Base-by-base conservation (phyloP, 1,139 yeast species). In the Taphrina communis region DNA sequence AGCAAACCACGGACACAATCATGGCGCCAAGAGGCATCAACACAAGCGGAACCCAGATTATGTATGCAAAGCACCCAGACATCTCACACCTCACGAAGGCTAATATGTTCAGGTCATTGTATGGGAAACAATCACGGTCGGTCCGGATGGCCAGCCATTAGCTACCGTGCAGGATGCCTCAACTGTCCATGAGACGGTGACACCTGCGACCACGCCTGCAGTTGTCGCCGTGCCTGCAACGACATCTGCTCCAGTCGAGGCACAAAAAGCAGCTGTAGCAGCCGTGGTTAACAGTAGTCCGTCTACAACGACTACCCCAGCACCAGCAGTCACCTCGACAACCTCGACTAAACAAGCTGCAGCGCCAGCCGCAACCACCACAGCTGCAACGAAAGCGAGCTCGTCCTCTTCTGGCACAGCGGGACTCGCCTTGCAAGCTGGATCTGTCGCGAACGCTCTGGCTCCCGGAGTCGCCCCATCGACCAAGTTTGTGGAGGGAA, bases 401-500 rank as follows among this genome's bases (percentile, higher is more conserved):
- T 19, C 67, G 8, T 17, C 55, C 6, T 21, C 55, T 12, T 11
- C 57, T 6, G 48, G 48, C 2, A 39, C 65, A 14, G 46, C 65
- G 4, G 60, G 46, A 1, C 61, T 48, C 38, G 67, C 55, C 1
- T 7, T 46, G 17, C 41, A 46, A 6, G 67, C 53, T 55, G 67
- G 61, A 8, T 44, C 48, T 17, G 61, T 63, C 39, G 53, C 61
- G 8, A 53, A 53, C 31, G 51, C 60, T 21, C 55, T 63, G 14
- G 46, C 55, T 14, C 46, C 17, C n/a, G 59, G 59, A 21, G 67
- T 63, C 4, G 25, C 55, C 11, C 90, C 92, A 75, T 74, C 85
- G 68, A 79, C 78, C 68, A 80, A 81, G 72, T 93, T 93, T 82
- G 83, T 84, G 78, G 98, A 94, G 77, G 98, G 98, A 77, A 84